phyloP scores from a whole-genome alignment of 768 basidiomycete genomes.

The Leucosporidium yakuticum region DNA sequence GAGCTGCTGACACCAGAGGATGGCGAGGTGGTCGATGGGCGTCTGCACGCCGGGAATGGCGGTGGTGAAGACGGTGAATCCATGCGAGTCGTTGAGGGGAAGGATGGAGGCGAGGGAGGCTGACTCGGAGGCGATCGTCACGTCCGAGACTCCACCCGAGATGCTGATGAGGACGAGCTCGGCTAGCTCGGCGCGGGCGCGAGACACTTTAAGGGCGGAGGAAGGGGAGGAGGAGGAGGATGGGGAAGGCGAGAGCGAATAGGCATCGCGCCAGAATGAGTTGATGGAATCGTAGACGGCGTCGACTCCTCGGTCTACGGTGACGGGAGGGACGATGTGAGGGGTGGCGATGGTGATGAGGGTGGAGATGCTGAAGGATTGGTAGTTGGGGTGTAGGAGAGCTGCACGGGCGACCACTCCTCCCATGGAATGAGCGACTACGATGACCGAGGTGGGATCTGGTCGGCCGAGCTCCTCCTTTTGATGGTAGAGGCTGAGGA shows the following conservation, averaged over 20 bases:
- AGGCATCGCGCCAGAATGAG: conserved; percentile 45
- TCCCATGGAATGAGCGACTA: conserved; percentile 97
- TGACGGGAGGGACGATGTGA: conserved; percentile 75
- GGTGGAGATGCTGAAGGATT: conserved; percentile 51
- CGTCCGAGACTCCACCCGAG: conserved; percentile 85
- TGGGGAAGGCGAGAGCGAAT: conserved; percentile 48
- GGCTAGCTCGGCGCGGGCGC: not conserved
- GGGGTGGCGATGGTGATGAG: conserved; percentile 97
- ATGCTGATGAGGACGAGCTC: conserved; percentile 57
- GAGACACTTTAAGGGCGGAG: not conserved
- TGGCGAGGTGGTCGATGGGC: conserved; percentile 87
- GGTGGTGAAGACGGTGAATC: conserved; percentile 64
- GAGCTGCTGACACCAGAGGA: conserved; percentile 99
- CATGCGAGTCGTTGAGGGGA: conserved; percentile 52
- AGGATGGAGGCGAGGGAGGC: conserved; percentile 55
- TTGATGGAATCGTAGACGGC: conserved; percentile 54
- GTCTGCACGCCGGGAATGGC: conserved; percentile 89
- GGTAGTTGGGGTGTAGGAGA: conserved; percentile 54
- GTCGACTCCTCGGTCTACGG: conserved; percentile 75
- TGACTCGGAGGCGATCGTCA: conserved; percentile 84
- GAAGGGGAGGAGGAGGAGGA: not conserved
- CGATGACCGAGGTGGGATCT: conserved; percentile 56
- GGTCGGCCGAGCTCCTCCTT: not conserved
- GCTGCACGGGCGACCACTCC: conserved; percentile 81
- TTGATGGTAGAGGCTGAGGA: conserved; percentile 63